Percentiles rank a stretch among this genome's conserved stretches.
phyloP scores from a whole-genome alignment of 139 green algal species.

The Marvania coccoides region DNA sequence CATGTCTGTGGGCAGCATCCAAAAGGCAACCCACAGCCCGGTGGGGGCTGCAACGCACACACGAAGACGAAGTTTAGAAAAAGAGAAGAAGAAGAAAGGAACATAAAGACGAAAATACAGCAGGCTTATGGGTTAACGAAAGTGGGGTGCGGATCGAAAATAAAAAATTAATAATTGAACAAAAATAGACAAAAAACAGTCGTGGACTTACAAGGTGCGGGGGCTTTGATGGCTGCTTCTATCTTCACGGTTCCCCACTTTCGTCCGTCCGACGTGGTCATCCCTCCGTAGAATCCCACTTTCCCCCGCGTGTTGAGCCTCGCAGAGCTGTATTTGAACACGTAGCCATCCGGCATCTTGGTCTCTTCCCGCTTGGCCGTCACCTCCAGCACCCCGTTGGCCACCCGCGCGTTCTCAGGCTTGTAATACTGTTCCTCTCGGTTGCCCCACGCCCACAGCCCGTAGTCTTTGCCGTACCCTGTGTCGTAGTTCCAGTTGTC shows the following conservation, averaged over 20 bases:
- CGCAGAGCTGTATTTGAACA: slow-evolving; percentile 8
- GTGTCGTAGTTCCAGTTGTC: slow-evolving; percentile 15
- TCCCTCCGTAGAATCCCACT: slow-evolving; percentile 16
- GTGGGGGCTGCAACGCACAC: slow-evolving; percentile 1
- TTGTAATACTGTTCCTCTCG: slow-evolving; percentile 21
- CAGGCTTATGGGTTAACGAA: no score
- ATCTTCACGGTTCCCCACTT: slow-evolving; percentile 14
- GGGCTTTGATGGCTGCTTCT: slow-evolving; percentile 23
- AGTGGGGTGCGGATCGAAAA: no score
- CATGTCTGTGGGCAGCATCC: slow-evolving; percentile 19
- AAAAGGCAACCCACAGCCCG: slow-evolving; percentile 34
- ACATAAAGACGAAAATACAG: no score
- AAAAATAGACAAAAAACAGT: no score
- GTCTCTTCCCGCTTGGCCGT: slow-evolving; percentile 31
- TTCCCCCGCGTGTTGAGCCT: slow-evolving; percentile 20
- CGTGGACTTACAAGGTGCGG: not conserved
- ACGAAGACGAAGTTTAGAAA: no score
- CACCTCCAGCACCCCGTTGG: slow-evolving; percentile 45
- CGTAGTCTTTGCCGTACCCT: slow-evolving; percentile 6
- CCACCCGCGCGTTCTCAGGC: slow-evolving; percentile 22
- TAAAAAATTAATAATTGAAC: no score
- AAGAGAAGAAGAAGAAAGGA: no score
- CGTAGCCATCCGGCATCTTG: slow-evolving; percentile 1
- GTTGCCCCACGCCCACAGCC: slow-evolving; percentile 33
- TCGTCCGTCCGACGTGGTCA: slow-evolving; percentile 5